Percentiles rank a stretch among this genome's conserved stretches.
These are phyloP conservation scores for Komagataella pseudopastoris DNA, from an alignment of 805 yeast genomes.

Conservation along the genomic window DNA sequence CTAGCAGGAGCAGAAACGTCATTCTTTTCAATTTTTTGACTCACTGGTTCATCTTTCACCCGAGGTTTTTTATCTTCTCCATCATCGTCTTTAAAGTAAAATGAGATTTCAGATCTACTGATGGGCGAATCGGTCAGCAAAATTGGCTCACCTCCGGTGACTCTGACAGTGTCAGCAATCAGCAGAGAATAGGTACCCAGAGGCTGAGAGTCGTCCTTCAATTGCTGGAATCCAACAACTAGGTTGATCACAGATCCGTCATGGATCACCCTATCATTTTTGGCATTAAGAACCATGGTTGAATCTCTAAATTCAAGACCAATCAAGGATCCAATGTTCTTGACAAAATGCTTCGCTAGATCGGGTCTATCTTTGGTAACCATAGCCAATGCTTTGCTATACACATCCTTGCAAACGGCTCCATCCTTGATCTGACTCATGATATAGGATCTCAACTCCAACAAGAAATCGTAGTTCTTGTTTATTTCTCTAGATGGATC, in stretches of 20 bases:
- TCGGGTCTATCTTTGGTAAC: constrained; percentile 54
- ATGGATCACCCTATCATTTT: constrained; percentile 51
- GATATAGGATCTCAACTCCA: constrained; percentile 58
- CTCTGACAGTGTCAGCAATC: constrained; percentile 69
- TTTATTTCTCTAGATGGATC: constrained; percentile 79
- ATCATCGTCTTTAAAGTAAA: constrained; percentile 66
- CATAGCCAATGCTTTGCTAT: constrained; percentile 44
- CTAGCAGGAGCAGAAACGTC: constrained; percentile 16
- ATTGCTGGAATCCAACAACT: constrained; percentile 62
- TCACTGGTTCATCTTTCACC: constrained; percentile 22
- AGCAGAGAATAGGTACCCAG: constrained; percentile 51
- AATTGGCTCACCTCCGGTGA: constrained; percentile 47
- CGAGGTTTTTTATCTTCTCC: background rate
- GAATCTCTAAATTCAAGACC: constrained; percentile 88
- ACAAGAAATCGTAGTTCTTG: constrained; percentile 61
- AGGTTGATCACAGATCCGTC: constrained; percentile 68
- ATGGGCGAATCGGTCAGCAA: constrained; percentile 67
- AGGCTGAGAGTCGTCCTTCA: constrained; percentile 31
- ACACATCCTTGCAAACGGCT: constrained; percentile 49
- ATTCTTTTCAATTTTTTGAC: constrained; percentile 13
- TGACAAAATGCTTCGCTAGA: constrained; percentile 49
- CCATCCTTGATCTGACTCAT: constrained; percentile 53
- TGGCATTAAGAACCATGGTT: constrained; percentile 55
- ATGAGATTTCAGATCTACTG: constrained; percentile 62
- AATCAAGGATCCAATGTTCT: constrained; percentile 76